Conservation (phyloP, 2,329 filamentous ascomycete species). For the Claviceps sorghi region DNA sequence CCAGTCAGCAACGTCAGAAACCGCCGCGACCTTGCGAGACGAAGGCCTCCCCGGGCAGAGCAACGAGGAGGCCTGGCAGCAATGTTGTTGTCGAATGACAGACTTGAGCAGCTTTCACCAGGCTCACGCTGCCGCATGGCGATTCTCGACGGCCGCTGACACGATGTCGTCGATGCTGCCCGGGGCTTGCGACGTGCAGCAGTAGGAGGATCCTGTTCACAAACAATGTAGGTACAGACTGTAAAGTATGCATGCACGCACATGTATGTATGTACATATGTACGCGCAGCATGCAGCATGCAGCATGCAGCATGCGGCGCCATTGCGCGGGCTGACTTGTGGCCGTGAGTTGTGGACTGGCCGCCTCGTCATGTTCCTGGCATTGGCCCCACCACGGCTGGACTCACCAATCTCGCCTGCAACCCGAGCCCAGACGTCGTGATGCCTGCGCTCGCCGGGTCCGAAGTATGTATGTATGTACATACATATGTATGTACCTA, state of each 20-base stretch:
- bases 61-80: background rate
- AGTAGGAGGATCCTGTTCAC: background rate
- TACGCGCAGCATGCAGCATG: background rate
- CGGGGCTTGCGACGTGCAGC: background rate
- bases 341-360: background rate
- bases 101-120: background rate
- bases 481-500: too few relatives aligned
- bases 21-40: background rate
- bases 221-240: too few relatives aligned
- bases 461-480: too few relatives aligned
- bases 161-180: background rate
- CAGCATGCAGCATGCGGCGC: background rate
- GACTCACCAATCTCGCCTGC: background rate
- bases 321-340: background rate
- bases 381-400: background rate
- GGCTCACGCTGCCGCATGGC: background rate
- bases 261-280: too few relatives aligned
- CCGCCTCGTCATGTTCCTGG: background rate
- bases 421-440: background rate
- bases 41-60: background rate
- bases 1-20: background rate
- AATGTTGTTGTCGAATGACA: background rate
- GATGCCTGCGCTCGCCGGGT: background rate
- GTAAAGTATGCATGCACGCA: too few relatives aligned
- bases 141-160: background rate